Base-by-base conservation (phyloP, 2,329 filamentous ascomycete genomes). In the Proliferodiscus dingleyae region DNA sequence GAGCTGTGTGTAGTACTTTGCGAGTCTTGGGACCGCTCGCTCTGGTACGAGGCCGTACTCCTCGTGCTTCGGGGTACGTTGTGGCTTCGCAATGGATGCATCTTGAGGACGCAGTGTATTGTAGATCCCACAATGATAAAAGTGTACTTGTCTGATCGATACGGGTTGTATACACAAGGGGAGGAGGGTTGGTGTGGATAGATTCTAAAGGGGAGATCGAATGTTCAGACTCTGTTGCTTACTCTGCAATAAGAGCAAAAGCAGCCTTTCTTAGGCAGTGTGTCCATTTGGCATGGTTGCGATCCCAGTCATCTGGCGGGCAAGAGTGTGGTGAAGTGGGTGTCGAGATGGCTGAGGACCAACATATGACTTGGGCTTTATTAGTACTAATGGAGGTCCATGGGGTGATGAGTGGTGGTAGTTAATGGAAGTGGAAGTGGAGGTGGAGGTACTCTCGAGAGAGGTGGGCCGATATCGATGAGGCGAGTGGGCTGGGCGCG, bases 1-100 rank as follows among this genome's bases (percentile, higher is more conserved):
- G 73, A 75, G 1, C 71, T 74, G 6, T 70, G 69, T 10, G 71
- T 68, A 21, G 73, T 75, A 54, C 71, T 74, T 41, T 65, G 64
- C 8, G 72, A 74, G 40, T 66, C 51, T 39, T 70, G 70, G 15
- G 71, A 72, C 34, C 72, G 69, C 49, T 68, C 64, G 56, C 71
- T 74, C 49, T 63, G 64, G 41, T 63, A 64, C 11, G 68, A 72
- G 48, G 64, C 64, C 38, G 63, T 63, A 49, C 67, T 68, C 45
- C 64, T 67, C 47, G 67, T 63, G 41, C 53, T 56, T 16, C 47
- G 38, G 36, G 51, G 49, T 37, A 53, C 60, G 21, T 55, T 51
- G 42, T 56, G 47, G 56, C 55, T 55, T 52, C 51, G 52, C 32
- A 53, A 53, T 22, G 53, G 44, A 29, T 52, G 49, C 60, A 61